Conservation (phyloP, 2,329 filamentous ascomycete species). For the Epichloe amarillans region DNA sequence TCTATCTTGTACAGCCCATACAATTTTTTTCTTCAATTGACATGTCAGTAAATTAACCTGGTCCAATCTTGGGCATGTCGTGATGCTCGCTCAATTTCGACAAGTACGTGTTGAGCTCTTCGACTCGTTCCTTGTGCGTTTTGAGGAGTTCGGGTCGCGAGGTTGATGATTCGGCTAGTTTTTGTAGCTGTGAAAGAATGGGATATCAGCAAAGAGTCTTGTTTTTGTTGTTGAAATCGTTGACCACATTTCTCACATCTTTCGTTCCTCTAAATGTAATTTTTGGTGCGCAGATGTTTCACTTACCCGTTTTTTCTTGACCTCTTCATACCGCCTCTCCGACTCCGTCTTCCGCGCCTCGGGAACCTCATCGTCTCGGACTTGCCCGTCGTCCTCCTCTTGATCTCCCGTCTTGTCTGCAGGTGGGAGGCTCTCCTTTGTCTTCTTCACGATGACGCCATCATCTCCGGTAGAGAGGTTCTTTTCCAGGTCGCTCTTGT, state of each 20-base stretch:
- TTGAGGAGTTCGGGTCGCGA: conserved; percentile 67
- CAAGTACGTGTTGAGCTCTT: conserved; percentile 88
- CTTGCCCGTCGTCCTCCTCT: conserved; percentile 16
- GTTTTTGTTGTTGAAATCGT: too few relatives aligned
- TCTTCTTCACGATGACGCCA: conserved; percentile 1
- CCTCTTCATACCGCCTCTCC: conserved; percentile 69
- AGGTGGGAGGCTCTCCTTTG: background rate
- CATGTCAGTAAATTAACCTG: conserved; percentile 29
- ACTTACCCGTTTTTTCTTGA: conserved; percentile 60
- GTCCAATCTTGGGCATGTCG: conserved; percentile 71
- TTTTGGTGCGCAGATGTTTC: background rate
- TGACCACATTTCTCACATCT: too few relatives aligned
- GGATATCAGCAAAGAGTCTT: too few relatives aligned
- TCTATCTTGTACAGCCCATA: background rate
- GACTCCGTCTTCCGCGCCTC: conserved; percentile 61
- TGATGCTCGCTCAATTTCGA: conserved; percentile 91
- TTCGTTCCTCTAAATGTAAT: too few relatives aligned
- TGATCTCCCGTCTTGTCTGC: conserved; percentile 15
- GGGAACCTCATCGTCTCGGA: conserved; percentile 17
- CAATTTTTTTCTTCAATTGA: background rate
- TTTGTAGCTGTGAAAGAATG: conserved; percentile 50
- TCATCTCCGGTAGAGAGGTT: conserved; percentile 24
- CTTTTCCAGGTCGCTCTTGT: conserved; percentile 33
- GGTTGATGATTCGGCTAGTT: conserved; percentile 51
- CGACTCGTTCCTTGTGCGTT: conserved; percentile 92